A percentile compares a stretch with the other conserved stretches of the same genome.
Conservation (phyloP, 805 yeast species). For the Wickerhamomyces chaumierensis region DNA sequence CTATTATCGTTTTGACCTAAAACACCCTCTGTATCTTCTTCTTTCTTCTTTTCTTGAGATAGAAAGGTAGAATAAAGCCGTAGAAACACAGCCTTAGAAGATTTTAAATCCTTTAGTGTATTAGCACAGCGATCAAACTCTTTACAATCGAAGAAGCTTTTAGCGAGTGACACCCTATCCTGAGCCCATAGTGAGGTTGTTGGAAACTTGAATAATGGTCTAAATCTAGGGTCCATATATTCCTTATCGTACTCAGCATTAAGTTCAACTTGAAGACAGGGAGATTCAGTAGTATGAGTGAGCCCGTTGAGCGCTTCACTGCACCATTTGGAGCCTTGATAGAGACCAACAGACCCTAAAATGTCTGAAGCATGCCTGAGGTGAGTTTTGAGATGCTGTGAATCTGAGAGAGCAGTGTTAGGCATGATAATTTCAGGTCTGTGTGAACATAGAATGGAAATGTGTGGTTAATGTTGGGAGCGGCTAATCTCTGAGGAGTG, state of each 20-base stretch:
- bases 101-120: slow-evolving; percentile 38
- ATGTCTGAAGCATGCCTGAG: background rate
- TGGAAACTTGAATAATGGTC: background rate
- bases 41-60: slow-evolving; percentile 65
- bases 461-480: too few relatives aligned
- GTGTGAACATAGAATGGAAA: too few relatives aligned
- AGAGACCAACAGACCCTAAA: slow-evolving; percentile 28
- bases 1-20: slow-evolving; percentile 29
- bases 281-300: background rate
- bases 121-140: slow-evolving; percentile 75
- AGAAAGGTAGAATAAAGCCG: slow-evolving; percentile 59
- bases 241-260: too few relatives aligned
- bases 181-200: slow-evolving; percentile 20
- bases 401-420: too few relatives aligned
- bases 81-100: slow-evolving; percentile 47
- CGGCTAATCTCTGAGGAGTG: too few relatives aligned
- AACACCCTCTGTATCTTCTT: slow-evolving; percentile 64
- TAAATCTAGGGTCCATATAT: too few relatives aligned
- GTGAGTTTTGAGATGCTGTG: background rate
- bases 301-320: slow-evolving; percentile 72
- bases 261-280: too few relatives aligned
- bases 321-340: slow-evolving; percentile 72
- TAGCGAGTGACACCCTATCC: slow-evolving; percentile 47
- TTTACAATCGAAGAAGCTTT: slow-evolving; percentile 64
- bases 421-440: too few relatives aligned